Base-by-base conservation (phyloP, 495 filamentous ascomycete species). In the Lichina pygmaea region DNA sequence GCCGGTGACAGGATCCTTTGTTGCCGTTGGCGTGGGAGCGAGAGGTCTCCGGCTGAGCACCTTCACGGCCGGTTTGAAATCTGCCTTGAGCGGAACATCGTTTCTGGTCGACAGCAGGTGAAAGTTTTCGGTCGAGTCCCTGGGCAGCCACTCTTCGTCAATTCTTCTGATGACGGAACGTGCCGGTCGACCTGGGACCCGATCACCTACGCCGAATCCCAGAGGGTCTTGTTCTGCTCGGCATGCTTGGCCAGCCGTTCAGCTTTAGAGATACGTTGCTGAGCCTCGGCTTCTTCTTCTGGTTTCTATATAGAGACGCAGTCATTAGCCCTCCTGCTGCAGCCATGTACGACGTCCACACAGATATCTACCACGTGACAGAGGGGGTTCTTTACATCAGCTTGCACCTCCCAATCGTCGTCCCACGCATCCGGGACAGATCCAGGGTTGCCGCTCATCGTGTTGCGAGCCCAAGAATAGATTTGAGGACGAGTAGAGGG, bases 31-130 rank as follows among this genome's bases (percentile, higher is more conserved):
- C 42, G 62, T 56, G 24, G 24, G 4, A 24, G 4, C 24, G 24
- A 24, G 24, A 0, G 85, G 85, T 52, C 84, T 84, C 41, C 86
- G 79, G 60, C 78, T 84, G 3, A 94, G 71, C 4, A 93, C 63
- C 44, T 77, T 85, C 46, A 93, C 70, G 10, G 75, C 64, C 0
- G 80, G 81, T 53, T 86, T 92, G 64, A 86, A 80, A n/a, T 81
- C 71, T 24, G 78, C 68, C 48, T 81, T 71, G 6, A 89, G 62
- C 0, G 84, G 83, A 10, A 81, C 66, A 34, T 67, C 62, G 46
- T 71, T 67, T 24, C 66, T 69, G 8, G 77, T 58, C 50, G 80
- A 72, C 8, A 86, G 63, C 59, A 77, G 86, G 57, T 81, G 75
- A 51, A 74, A 72, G 41, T 70, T 73, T 49, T 81, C 70, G 15